Percentiles rank a stretch among this genome's conserved stretches.
Evolutionary conservation across 495 filamentous ascomycete species (phyloP).

Genomic region (Amniculicola lignicola): DNA sequence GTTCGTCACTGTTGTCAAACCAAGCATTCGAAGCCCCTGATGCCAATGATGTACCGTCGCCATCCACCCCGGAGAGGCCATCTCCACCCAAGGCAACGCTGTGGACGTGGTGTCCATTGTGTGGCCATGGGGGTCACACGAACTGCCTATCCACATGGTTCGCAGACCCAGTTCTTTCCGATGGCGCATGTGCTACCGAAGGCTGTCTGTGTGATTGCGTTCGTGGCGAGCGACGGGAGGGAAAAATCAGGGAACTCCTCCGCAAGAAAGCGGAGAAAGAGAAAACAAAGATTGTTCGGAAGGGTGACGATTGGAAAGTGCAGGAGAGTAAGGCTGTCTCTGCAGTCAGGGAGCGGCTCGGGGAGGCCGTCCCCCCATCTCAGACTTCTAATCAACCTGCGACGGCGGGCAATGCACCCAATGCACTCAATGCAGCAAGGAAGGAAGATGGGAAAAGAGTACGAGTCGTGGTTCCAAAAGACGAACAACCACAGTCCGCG

Average conservation of each 20-base stretch:
- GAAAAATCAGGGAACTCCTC: constrained; percentile 16
- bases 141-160: constrained; percentile 40
- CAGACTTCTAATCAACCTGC: constrained; percentile 3
- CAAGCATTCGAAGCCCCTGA: neutral
- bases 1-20: constrained; percentile 15
- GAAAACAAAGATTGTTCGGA: constrained; percentile 14
- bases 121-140: constrained; percentile 40
- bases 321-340: constrained; percentile 32
- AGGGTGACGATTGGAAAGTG: constrained; percentile 34
- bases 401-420: neutral
- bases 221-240: constrained; percentile 27
- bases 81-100: constrained; percentile 22
- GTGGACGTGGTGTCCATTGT: constrained; percentile 39
- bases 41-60: constrained; percentile 7
- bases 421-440: neutral
- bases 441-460: constrained; percentile 26
- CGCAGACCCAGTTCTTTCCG: constrained; percentile 18
- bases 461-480: constrained; percentile 28
- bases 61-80: constrained; percentile 12
- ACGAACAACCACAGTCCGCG: neutral
- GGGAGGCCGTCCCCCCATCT: neutral
- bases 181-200: constrained; percentile 39
- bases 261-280: constrained; percentile 29
- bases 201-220: constrained; percentile 43
- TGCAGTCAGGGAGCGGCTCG: constrained; percentile 21